Evolutionary conservation across 2,329 filamentous ascomycete genomes (phyloP), one percentile per base, ranked within the genome.

Genomic region (Aspergillus pseudonomiae): DNA sequence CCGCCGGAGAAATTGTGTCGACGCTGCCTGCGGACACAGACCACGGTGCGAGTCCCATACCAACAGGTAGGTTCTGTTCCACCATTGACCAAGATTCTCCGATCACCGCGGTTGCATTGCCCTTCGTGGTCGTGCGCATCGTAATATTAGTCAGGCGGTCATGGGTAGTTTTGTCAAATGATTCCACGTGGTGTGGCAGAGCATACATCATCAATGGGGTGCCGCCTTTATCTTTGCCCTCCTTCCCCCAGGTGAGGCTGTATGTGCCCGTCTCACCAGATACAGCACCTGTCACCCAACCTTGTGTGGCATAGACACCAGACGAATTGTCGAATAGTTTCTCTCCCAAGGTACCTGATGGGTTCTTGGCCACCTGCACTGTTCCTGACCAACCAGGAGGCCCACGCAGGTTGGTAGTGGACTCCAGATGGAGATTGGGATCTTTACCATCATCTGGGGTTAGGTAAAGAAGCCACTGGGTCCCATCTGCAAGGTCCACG

Each of bases 91-190:
- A 97, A 2, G 80, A 82, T 70, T 91, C 87, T 12, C 87, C 91
- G 59, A 89, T 78, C 0, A 97, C 85, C 0, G 89, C 91, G 1
- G 86, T 91, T 9, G 91, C 91, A 16, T 87, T 80, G 12, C 95
- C 95, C 79, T 97, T 98, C 24, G 93, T 96, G 0, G 93, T 91
- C 0, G 93, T 94, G 62, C 89, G 86, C 59, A 98, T 80, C 66
- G 86, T 82, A 1, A 95, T 75, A 5, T 80, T 75, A 3, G 81
- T 86, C 45, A 81, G 72, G 9, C 82, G 81, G 28, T 82, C 79
- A 12, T 79, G 80, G 10, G 87, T 87, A 1, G 78, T 77, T 0
- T 77, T 69, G 67, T 92, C 87, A 65, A 98, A 94, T 0, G 91
- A 93, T 36, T 88, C 81, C 3, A 92, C 75, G 69, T 98, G 95